A percentile compares a stretch with the other conserved stretches of the same genome.
These are phyloP conservation scores for Cladosporium sp. DNA, from an alignment of 2,329 filamentous ascomycete genomes.

Conservation along the genomic window DNA sequence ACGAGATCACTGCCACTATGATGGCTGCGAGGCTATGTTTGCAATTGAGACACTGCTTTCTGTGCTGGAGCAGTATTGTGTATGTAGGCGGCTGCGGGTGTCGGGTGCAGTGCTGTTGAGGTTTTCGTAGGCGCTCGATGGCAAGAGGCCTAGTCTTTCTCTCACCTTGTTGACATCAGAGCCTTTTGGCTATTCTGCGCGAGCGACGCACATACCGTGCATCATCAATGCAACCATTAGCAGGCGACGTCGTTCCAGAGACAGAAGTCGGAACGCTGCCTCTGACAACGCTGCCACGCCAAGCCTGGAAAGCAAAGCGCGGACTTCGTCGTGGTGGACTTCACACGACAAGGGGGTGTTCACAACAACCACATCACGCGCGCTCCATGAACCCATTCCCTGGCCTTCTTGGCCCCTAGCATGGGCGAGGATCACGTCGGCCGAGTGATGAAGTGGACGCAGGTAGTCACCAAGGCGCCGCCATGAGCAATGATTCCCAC, in stretches of 20 bases:
- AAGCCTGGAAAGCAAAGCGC: not conserved
- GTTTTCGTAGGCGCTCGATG: not conserved
- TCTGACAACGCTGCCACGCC: not conserved
- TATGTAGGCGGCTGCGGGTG: slow-evolving; percentile 7
- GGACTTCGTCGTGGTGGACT: not conserved
- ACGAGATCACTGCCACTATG: not conserved
- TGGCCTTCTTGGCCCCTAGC: not conserved
- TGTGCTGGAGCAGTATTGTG: not conserved
- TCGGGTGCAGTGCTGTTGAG: slow-evolving; percentile 1
- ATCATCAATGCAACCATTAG: not conserved
- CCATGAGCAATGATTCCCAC: slow-evolving; percentile 18
- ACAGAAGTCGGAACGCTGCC: not conserved
- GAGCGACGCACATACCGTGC: not conserved
- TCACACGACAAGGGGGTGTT: not conserved
- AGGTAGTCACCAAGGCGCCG: slow-evolving; percentile 15
- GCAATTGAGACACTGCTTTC: not conserved
- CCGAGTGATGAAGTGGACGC: slow-evolving; percentile 11
- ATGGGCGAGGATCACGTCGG: not conserved
- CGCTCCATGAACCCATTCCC: not conserved
- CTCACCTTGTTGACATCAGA: not conserved
- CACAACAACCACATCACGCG: not conserved
- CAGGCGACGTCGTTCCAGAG: not conserved
- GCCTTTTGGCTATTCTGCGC: not conserved
- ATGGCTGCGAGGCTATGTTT: not conserved
- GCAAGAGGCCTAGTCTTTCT: not conserved